These are phyloP conservation scores for Hymenoscyphus infarciens DNA, from an alignment of 2,329 filamentous ascomycete genomes.

Conservation along the genomic window DNA sequence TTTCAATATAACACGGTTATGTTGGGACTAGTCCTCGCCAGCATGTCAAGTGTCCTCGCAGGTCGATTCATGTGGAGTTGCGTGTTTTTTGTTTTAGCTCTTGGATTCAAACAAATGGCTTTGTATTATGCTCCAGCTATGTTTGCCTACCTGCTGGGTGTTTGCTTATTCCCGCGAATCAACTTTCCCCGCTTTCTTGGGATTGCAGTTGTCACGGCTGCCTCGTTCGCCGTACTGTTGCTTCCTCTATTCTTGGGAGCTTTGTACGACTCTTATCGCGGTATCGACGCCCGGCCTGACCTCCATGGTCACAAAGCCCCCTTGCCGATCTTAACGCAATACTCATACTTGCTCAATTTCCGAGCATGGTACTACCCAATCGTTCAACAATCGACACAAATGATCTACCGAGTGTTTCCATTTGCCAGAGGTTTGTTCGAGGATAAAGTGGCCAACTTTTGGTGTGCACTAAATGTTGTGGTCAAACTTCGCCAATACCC, in stretches of 20 bases:
- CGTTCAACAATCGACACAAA: conserved; percentile 75
- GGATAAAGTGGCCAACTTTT: conserved; percentile 98
- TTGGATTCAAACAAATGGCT: conserved; percentile 99
- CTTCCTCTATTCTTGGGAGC: conserved; percentile 72
- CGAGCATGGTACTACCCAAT: conserved; percentile 70
- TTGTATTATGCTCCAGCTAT: conserved; percentile 93
- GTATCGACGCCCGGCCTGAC: conserved; percentile 54
- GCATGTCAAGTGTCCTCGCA: conserved; percentile 83
- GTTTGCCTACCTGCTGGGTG: conserved; percentile 86
- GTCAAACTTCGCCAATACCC: conserved; percentile 81
- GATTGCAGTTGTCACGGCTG: conserved; percentile 69
- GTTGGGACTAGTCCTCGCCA: conserved; percentile 84
- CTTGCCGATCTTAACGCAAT: conserved; percentile 57
- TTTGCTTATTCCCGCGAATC: conserved; percentile 73
- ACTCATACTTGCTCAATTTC: conserved; percentile 57
- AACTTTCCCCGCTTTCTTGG: conserved; percentile 65
- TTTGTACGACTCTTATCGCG: conserved; percentile 62
- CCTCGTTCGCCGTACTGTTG: conserved; percentile 71
- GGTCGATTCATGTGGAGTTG: conserved; percentile 83
- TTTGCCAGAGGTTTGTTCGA: conserved; percentile 96
- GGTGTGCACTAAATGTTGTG: conserved; percentile 88
- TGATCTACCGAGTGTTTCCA: conserved; percentile 89
- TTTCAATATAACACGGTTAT: conserved; percentile 99
- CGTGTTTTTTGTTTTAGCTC: conserved; percentile 85
- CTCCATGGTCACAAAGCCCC: conserved; percentile 57